Evolutionary conservation across 148 eudicot species (phyloP), one percentile per base, ranked within the genome.

Genomic region (Vaccinium macrocarpon): DNA sequence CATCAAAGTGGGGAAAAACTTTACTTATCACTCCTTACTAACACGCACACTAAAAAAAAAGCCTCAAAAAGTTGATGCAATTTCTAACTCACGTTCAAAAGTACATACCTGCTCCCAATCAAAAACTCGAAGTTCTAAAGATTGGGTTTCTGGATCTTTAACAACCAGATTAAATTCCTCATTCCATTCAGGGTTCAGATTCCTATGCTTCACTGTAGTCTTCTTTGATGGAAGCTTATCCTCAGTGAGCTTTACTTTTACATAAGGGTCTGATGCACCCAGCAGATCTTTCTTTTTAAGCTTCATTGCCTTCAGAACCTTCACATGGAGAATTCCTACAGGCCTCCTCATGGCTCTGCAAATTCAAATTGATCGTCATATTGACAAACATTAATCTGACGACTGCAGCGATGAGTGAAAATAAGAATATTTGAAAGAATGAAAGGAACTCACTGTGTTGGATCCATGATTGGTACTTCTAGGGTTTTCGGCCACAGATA

Each of bases 111-210:
- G 95, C 83, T 95, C 98, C 96, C 98, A 95, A 84, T 95, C 98
- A 88, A 87, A 93, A 80, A 95, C 96, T 83, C 19, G 50, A 52
- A 95, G 68, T 78, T 90, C 88, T 75, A 94, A 59, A n/a, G 83
- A 87, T 87, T 95, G 98, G 8, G 96, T 87, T 83, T 90, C 90
- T 51, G 95, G 98, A 90, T 93, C 95, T 89, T 92, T 92, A 62
- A 95, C 94, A 78, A 90, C 87, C 86, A 95, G 5, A 50, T 90
- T 91, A 82, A 92, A 94, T 29, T 94, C 98, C 87, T 95, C 96
- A 79, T 95, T 94, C 98, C 98, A 95, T 84, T 95, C 98, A 50
- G 98, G 98, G 79, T 95, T 95, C 85, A 95, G 89, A 86, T 91
- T 95, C 90, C 90, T 94, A 86, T 91, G 95, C 90, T 93, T 95